Conservation (phyloP, 2,329 filamentous ascomycete genomes). For the Aspergillus hortae region DNA sequence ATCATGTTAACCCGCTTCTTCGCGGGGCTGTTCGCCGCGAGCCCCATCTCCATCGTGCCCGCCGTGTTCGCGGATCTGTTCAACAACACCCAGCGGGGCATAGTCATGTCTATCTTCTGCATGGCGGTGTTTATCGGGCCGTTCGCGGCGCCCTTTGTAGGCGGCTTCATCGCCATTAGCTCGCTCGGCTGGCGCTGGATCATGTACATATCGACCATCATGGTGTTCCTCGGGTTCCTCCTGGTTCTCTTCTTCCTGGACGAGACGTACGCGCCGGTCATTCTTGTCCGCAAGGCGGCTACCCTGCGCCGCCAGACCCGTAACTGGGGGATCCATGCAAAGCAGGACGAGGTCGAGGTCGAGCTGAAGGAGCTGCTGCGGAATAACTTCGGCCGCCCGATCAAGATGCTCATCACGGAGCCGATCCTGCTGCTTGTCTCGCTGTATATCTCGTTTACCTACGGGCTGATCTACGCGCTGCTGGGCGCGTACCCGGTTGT, state of each 20-base stretch:
- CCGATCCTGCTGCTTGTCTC: conserved; percentile 36
- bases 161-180: conserved; percentile 50
- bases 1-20: conserved; percentile 48
- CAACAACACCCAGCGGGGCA: conserved; percentile 42
- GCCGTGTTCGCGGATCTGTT: conserved; percentile 50
- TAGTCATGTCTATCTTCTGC: conserved; percentile 48
- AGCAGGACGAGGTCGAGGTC: conserved; percentile 52
- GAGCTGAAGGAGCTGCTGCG: conserved; percentile 47
- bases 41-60: conserved; percentile 43
- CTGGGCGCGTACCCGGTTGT: conserved; percentile 31
- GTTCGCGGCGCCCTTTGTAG: conserved; percentile 48
- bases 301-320: conserved; percentile 52
- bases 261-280: conserved; percentile 52
- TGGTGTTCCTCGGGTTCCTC: conserved; percentile 48
- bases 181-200: conserved; percentile 52
- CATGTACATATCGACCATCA: conserved; percentile 50
- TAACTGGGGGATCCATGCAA: conserved; percentile 60
- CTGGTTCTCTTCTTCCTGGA: conserved; percentile 44
- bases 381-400: conserved; percentile 46
- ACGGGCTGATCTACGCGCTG: conserved; percentile 31
- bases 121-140: conserved; percentile 51
- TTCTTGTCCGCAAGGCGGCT: conserved; percentile 38
- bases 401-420: conserved; percentile 39
- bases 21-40: conserved; percentile 44
- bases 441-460: conserved; percentile 32